Percentiles rank a stretch among this genome's conserved stretches.
phyloP scores from a whole-genome alignment of 1,139 yeast species.

The Candida sp. region DNA sequence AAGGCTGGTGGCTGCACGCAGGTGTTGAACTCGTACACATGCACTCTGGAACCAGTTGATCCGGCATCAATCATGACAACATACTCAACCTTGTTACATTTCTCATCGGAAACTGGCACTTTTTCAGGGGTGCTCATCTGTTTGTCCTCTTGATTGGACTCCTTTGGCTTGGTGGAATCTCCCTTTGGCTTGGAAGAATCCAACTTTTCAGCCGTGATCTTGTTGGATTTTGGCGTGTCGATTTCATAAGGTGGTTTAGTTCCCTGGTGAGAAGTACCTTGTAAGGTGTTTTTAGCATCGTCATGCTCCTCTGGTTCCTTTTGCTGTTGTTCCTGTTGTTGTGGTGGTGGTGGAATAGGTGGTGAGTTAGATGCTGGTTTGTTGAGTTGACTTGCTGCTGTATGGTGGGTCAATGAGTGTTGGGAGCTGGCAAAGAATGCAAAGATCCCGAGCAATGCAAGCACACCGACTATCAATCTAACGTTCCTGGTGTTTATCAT shows the following conservation, averaged over 20 bases:
- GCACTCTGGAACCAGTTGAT: constrained; percentile 95
- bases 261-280: constrained; percentile 38
- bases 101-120: constrained; percentile 6
- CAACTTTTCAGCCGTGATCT: constrained; percentile 29
- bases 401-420: constrained; percentile 21
- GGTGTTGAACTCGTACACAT: constrained; percentile 88
- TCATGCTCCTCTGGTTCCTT: constrained; percentile 17
- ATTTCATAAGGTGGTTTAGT: constrained; percentile 38
- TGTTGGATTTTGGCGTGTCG: constrained; percentile 15
- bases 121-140: constrained; percentile 7
- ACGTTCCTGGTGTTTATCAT: constrained; percentile 43
- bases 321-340: neutral
- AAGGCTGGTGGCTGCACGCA: constrained; percentile 84
- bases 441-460: constrained; percentile 38
- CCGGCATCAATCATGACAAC: constrained; percentile 98
- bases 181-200: constrained; percentile 5
- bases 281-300: constrained; percentile 35
- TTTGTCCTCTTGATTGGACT: neutral
- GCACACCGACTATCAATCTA: constrained; percentile 37
- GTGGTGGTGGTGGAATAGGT: neutral
- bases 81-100: constrained; percentile 38
- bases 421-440: constrained; percentile 42
- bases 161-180: neutral
- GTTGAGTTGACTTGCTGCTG: constrained; percentile 26
- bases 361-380: constrained; percentile 26